Base-by-base conservation (phyloP, 2,329 filamentous ascomycete genomes). In the Pseudofabraea citricarpa region DNA sequence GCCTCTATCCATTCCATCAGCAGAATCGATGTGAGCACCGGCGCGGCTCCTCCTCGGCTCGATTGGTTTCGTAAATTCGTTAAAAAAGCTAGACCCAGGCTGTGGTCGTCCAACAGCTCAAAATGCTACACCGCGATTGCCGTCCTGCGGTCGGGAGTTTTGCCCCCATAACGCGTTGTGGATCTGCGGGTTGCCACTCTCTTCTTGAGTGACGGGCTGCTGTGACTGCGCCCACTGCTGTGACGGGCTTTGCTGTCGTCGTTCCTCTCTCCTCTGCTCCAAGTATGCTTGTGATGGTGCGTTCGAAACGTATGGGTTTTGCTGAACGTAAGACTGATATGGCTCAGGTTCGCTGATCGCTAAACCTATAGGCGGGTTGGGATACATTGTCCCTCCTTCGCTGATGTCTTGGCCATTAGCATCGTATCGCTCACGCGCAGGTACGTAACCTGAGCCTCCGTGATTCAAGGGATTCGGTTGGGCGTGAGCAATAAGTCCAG, bases 361-460 rank as follows among this genome's bases (percentile, higher is more conserved):
- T n/a, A 37, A 5, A 23, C 35, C 35, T 13, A 37, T 37, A 18
- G 20, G 16, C 35, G 20, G 16, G n/a, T 36, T 21, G 7, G 35
- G 35, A 5, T 21, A 10, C 35, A 37, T 37, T 12, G 9, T 21
- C 9, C 18, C 18, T 37, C 20, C 35, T 5, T 37, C 35, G 18
- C 31, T 44, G n/a, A 57, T 53, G 48, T 58, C 56, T 20, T 54
- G 50, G 1, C 55, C 55, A 31, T 55, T 44, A 1, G 36, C 26
- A 45, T 59, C 56, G 39, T 61, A 61, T 43, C 59, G 44, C 43
- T 60, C 50, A 24, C 48, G 44, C 12, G 58, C 56, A 13, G 59
- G 57, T 2, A 51, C 45, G 35, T 62, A 61, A 5, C 46, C 44
- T 9, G 48, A 43, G 13, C 21, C 18, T 10, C 43, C 44, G 5